These are phyloP conservation scores for Pichia inconspicua DNA, from an alignment of 1,139 yeast species.

Conservation along the genomic window DNA sequence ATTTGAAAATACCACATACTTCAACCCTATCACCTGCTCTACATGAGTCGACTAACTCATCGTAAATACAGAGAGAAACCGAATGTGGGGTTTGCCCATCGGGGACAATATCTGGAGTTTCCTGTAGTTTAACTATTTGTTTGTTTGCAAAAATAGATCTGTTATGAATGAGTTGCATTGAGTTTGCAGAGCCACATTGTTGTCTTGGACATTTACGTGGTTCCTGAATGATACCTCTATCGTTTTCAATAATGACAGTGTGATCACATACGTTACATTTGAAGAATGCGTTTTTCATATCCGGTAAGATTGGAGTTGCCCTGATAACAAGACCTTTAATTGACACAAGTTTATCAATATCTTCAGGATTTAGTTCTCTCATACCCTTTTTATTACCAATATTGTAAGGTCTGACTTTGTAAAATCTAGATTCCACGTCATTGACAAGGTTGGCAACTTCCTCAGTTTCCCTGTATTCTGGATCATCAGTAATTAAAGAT, in stretches of 20 bases:
- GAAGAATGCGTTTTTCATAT: slow-evolving; percentile 96
- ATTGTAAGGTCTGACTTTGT: slow-evolving; percentile 83
- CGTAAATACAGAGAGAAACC: slow-evolving; percentile 88
- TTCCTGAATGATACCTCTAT: slow-evolving; percentile 89
- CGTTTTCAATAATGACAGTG: slow-evolving; percentile 85
- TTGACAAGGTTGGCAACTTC: slow-evolving; percentile 33
- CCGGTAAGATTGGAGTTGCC: slow-evolving; percentile 89
- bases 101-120: slow-evolving; percentile 96
- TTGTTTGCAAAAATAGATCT: slow-evolving; percentile 90
- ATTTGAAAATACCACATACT: slow-evolving; percentile 90
- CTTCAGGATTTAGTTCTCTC: slow-evolving; percentile 93
- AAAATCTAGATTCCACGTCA: slow-evolving; percentile 72
- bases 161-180: slow-evolving; percentile 88
- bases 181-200: slow-evolving; percentile 74
- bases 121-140: slow-evolving; percentile 89
- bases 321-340: slow-evolving; percentile 88
- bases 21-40: slow-evolving; percentile 97
- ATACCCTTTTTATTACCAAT: slow-evolving; percentile 68
- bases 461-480: slow-evolving; percentile 28
- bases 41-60: slow-evolving; percentile 88
- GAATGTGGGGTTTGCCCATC: slow-evolving; percentile 99
- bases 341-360: slow-evolving; percentile 86
- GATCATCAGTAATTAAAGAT: slow-evolving; percentile 59
- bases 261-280: slow-evolving; percentile 94
- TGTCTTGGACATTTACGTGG: slow-evolving; percentile 89